Evolutionary conservation across 495 filamentous ascomycete genomes (phyloP).

Genomic region (Penicillium manginii): DNA sequence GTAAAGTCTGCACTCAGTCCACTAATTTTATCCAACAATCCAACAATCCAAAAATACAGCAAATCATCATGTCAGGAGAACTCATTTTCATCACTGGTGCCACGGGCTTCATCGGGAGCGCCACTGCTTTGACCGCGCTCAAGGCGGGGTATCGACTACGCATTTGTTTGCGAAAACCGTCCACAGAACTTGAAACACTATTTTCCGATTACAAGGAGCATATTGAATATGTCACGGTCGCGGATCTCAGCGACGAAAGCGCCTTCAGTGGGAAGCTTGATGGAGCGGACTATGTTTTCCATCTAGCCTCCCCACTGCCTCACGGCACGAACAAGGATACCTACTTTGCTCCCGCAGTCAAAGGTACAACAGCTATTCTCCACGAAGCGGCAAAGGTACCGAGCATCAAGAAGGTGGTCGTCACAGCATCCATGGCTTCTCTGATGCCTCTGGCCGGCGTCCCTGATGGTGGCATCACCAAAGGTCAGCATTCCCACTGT

Average conservation of each 20-base stretch:
- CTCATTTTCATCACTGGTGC: slow-evolving; percentile 52
- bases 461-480: slow-evolving; percentile 28
- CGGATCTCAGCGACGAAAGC: slow-evolving; percentile 34
- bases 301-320: slow-evolving; percentile 44
- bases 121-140: slow-evolving; percentile 42
- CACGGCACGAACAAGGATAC: slow-evolving; percentile 28
- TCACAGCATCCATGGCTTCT: slow-evolving; percentile 39
- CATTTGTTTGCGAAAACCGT: slow-evolving; percentile 37
- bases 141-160: slow-evolving; percentile 42
- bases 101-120: slow-evolving; percentile 46
- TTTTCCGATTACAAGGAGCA: slow-evolving; percentile 20
- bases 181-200: slow-evolving; percentile 21
- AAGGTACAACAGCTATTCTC: slow-evolving; percentile 37
- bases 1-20: no score
- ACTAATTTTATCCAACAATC: neutral
- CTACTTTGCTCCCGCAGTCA: slow-evolving; percentile 36
- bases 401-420: slow-evolving; percentile 40
- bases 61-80: slow-evolving; percentile 1
- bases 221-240: slow-evolving; percentile 34
- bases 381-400: slow-evolving; percentile 31
- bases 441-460: slow-evolving; percentile 32
- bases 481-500: slow-evolving; percentile 18
- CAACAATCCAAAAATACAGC: neutral
- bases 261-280: slow-evolving; percentile 34
- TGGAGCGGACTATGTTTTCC: slow-evolving; percentile 42